A percentile compares a stretch with the other conserved stretches of the same genome.
Conservation (phyloP, 1,284 basidiomycete genomes). For the Cutaneotrichosporon curvatum region DNA sequence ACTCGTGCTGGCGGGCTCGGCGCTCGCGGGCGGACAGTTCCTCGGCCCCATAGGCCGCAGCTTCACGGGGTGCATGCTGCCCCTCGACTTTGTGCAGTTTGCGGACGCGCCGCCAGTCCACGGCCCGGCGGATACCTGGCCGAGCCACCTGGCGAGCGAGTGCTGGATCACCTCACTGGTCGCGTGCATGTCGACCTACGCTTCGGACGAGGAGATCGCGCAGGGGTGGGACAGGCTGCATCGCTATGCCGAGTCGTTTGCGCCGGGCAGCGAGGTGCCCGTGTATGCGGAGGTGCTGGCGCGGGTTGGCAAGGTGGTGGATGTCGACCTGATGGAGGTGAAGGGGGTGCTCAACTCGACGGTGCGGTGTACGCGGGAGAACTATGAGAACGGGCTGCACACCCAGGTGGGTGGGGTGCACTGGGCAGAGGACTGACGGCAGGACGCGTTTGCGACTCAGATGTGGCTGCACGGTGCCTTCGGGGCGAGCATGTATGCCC, state of each 20-base stretch:
- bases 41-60: slow-evolving; percentile 3
- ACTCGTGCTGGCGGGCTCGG: no score
- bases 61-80: slow-evolving; percentile 6
- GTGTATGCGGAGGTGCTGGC: background rate
- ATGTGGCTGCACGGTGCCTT: slow-evolving; percentile 21
- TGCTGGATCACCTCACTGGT: slow-evolving; percentile 15
- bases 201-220: background rate
- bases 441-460: background rate
- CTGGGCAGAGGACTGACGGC: background rate
- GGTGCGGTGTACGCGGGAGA: background rate
- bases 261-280: background rate
- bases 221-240: background rate
- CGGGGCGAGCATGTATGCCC: slow-evolving; percentile 21
- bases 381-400: slow-evolving; percentile 4
- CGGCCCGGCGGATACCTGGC: background rate
- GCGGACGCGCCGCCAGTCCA: slow-evolving; percentile 3
- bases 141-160: background rate
- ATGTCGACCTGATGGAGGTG: background rate
- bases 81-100: slow-evolving; percentile 7
- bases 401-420: background rate
- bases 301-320: background rate
- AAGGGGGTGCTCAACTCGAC: background rate
- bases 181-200: slow-evolving; percentile 18
- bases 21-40: background rate
- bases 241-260: background rate